phyloP scores from a whole-genome alignment of 192 early-diverging fungal species.

The Umbelopsis sp. region DNA sequence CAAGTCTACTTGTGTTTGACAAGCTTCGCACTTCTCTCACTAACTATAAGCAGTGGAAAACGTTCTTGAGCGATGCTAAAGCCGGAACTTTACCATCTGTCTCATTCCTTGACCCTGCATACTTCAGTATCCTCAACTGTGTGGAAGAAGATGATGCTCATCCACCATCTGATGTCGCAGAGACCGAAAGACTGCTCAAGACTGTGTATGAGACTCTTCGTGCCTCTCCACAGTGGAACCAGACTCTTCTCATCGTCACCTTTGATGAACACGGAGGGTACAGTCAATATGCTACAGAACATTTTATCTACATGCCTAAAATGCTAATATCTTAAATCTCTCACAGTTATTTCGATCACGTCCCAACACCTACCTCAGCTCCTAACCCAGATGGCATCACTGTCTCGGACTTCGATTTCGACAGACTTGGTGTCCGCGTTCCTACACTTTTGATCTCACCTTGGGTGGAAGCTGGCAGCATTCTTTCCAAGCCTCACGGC shows the following conservation, averaged over 20 bases:
- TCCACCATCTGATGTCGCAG: slow-evolving; percentile 28
- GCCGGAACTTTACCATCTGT: slow-evolving; percentile 25
- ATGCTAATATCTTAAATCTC: neutral
- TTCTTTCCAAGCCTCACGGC: slow-evolving; percentile 23
- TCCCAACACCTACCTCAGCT: slow-evolving; percentile 41
- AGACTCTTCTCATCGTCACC: slow-evolving; percentile 47
- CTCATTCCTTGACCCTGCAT: slow-evolving; percentile 25
- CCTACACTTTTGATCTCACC: slow-evolving; percentile 51
- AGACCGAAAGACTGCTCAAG: slow-evolving; percentile 34
- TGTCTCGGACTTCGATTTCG: slow-evolving; percentile 42
- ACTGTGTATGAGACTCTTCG: slow-evolving; percentile 51
- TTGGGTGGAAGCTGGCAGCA: slow-evolving; percentile 42
- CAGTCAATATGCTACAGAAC: neutral
- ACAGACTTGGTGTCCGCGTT: slow-evolving; percentile 52
- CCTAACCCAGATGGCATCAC: slow-evolving; percentile 47
- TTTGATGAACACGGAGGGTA: slow-evolving; percentile 57
- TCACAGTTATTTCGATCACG: slow-evolving; percentile 45
- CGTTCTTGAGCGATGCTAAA: slow-evolving; percentile 18
- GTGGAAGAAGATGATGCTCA: slow-evolving; percentile 26
- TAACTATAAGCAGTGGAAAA: slow-evolving; percentile 15
- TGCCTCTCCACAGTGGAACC: slow-evolving; percentile 51
- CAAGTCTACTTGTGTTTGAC: slow-evolving; percentile 17
- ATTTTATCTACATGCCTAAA: no score
- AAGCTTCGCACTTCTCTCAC: neutral
- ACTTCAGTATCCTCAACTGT: slow-evolving; percentile 26